Base-by-base conservation (phyloP, 2,329 filamentous ascomycete species). In the Talaromyces sp. region DNA sequence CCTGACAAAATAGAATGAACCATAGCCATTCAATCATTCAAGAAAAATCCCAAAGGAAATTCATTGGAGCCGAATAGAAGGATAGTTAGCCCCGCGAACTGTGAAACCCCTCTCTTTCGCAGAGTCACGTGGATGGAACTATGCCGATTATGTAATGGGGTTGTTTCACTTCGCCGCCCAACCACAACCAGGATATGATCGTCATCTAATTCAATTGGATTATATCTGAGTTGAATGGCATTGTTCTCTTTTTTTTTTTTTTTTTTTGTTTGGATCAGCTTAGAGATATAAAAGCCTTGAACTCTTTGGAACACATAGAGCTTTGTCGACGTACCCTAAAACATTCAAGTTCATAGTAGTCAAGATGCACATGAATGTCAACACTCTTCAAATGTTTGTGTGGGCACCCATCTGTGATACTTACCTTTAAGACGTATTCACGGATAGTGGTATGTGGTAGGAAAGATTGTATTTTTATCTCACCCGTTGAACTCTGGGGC, bases 51-150 rank as follows among this genome's bases (percentile, higher is more conserved):
- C 30, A 14, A 36, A 8, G 30, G 5, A 22, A 24, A 2, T 10
- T 40, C 39, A 52, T 51, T 58, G 27, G 51, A 36, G 24, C 43
- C 24, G 35, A 39, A 46, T 33, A 14, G 39, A 57, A 53, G 36
- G 33, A 45, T 29, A 45, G 39, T 39, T 48, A 30, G 30, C 17
- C 48, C 48, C 37, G 49, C 51, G 48, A 51, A 56, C 44, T 32
- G 47, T 47, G 47, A 52, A 55, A 53, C 58, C 61, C 46, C 60
- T n/a, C 61, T 61, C 61, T 53, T 52, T 46, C 40, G 33, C 35
- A 11, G 16, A n/a, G 32, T 50, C 61, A 63, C 59, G 61, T 62
- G 61, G 5, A 35, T 6, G 5, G 41, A 14, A 16, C 29, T 46
- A 24, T 36, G 24, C 1, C 19, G 17, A 22, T 44, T 33, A 44